Evolutionary conservation across 2,329 filamentous ascomycete genomes (phyloP), one percentile per base, ranked within the genome.

Genomic region (Diatrype stigma): DNA sequence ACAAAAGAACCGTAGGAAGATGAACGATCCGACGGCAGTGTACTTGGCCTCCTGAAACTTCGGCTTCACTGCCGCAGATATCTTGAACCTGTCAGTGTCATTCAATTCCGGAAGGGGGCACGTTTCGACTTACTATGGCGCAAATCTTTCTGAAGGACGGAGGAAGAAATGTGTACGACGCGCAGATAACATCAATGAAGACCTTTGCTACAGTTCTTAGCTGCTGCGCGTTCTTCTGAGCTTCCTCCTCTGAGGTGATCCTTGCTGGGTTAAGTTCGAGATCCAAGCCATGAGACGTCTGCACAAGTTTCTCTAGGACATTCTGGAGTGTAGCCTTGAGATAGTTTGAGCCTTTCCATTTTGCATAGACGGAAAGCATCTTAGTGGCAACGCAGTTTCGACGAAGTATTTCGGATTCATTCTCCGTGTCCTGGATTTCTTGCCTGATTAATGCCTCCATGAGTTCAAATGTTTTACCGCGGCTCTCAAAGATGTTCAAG

Each of bases 1-100:
- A 56, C 85, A 88, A 63, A 88, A 88, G 70, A 88, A 88, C 8
- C 85, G 79, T 22, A 88, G 73, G 61, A 88, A 88, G 51, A 88
- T 82, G 60, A 88, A 88, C 0, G 85, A 84, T 1, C 85, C 85
- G 14, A 88, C 84, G 3, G 85, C 85, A 0, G 84, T 88, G 61
- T 87, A 88, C 65, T 87, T 88, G 6, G 85, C 84, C 52, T 87
- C 84, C 0, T 80, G 82, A 58, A 87, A 88, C 30, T 80, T 76
- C 26, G 74, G 74, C 61, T 82, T 77, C 1, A 87, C 84, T n/a
- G 82, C 77, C 16, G 77, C 71, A 12, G 81, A 83, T 56, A 87
- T 87, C 73, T 81, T 48, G 17, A 16, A 42, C 6, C 35, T 45
- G 51, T 63, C 19, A 67, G 46, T 10, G n/a, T 11, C 19, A 19